Base-by-base conservation (phyloP, 257 asterid species). In the Nicotiana attenuata region DNA sequence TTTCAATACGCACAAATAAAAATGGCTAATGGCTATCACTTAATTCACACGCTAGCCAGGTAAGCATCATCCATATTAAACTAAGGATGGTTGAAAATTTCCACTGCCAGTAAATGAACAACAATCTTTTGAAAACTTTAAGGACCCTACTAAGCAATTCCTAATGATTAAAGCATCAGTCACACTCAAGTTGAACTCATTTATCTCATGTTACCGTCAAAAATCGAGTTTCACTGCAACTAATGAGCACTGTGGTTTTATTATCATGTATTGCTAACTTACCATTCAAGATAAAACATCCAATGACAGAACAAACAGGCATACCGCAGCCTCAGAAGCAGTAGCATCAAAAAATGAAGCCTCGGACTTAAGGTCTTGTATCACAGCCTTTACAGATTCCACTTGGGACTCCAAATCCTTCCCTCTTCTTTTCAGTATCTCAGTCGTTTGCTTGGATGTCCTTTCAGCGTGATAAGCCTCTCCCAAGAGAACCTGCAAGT, bases 401-500 rank as follows among this genome's bases (percentile, higher is more conserved):
- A 29, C 33, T 29, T 29, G 33, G 33, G 4, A 29, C 33, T 29
- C 33, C 33, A 29, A 29, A 29, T 29, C 33, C 33, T 29, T 29
- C 33, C 33, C 33, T 29, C 33, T 29, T 29, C 33, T 29, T 29
- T 29, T 29, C 33, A 29, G 33, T 29, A 29, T 29, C 33, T 29
- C 33, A 3, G 33, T 29, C 33, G 33, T 29, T 29, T 29, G 33
- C 33, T 29, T 29, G 33, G 33, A 29, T 29, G 33, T 29, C 33
- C 33, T 29, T 29, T 29, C 33, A 29, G 33, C 2, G 33, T 29
- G 4, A 29, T 29, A 29, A 29, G 4, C 33, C 33, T 29, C 33
- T 29, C 33, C 33, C 33, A 29, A 29, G 33, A 29, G 33, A 29
- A 93, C 98, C 99, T 93, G 85, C 84, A 83, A 38, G 24, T 56